A percentile compares a stretch with the other conserved stretches of the same genome.
These are phyloP conservation scores for Pyropia yezoensis DNA, from an alignment of 23 red algal genomes.

Conservation along the genomic window DNA sequence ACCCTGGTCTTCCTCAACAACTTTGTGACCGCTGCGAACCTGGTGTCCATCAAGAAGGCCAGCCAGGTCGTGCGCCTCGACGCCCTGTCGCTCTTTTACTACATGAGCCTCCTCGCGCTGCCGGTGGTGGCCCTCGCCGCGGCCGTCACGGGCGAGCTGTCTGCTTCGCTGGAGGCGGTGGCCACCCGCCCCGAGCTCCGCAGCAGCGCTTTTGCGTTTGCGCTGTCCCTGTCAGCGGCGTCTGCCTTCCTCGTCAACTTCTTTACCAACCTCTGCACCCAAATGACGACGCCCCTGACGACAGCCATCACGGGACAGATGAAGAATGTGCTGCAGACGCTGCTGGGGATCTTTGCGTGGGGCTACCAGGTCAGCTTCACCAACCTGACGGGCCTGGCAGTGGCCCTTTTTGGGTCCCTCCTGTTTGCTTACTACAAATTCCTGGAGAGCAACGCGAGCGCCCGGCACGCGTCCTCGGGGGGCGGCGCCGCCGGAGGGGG, in stretches of 20 bases:
- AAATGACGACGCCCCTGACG: conserved; percentile 65
- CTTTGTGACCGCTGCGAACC: conserved; percentile 71
- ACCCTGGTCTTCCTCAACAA: conserved; percentile 87
- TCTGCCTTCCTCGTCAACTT: conserved; percentile 92
- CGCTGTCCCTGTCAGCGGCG: conserved; percentile 62
- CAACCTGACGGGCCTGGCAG: conserved; percentile 74
- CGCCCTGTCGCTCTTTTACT: conserved; percentile 70
- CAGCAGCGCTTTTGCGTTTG: conserved; percentile 29
- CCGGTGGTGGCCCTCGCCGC: conserved; percentile 56
- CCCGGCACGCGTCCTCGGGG: no score
- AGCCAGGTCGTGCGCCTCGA: conserved; percentile 27
- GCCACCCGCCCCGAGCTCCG: conserved; percentile 33
- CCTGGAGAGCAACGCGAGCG: background rate
- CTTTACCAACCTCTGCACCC: conserved; percentile 76
- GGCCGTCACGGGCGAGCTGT: conserved; percentile 29
- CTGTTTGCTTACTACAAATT: conserved; percentile 66
- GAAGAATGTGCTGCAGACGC: conserved; percentile 89
- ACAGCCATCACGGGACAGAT: conserved; percentile 92
- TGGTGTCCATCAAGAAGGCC: conserved; percentile 79
- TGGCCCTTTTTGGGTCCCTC: conserved; percentile 53
- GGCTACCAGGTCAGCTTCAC: conserved; percentile 64
- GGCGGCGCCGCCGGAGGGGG: no score
- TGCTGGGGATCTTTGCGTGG: conserved; percentile 76
- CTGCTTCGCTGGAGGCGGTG: conserved; percentile 23
- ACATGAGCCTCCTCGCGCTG: conserved; percentile 63